Conservation (phyloP, 371 early-diverging fungal species). For the Mortierella sp. region DNA sequence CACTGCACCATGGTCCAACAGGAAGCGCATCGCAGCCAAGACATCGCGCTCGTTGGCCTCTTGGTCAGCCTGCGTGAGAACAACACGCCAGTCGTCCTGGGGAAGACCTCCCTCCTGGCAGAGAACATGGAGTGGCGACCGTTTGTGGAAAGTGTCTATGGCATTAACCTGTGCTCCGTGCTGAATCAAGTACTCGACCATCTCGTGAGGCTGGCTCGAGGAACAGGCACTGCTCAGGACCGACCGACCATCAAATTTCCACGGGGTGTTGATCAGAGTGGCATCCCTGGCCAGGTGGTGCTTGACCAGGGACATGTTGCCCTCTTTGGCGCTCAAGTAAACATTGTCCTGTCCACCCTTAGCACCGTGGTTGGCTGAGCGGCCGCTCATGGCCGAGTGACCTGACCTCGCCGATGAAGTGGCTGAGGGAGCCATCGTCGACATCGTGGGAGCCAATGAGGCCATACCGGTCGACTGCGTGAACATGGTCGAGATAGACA, state of each 20-base stretch:
- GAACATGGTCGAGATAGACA: constrained; percentile 37
- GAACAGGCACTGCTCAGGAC: constrained; percentile 54
- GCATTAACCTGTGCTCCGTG: constrained; percentile 40
- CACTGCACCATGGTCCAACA: constrained; percentile 39
- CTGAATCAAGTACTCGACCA: constrained; percentile 52
- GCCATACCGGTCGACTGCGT: constrained; percentile 50
- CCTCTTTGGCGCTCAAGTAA: constrained; percentile 55
- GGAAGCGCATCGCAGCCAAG: constrained; percentile 52
- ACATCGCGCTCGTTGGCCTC: constrained; percentile 55
- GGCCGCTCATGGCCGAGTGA: neutral
- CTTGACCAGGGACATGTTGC: constrained; percentile 37
- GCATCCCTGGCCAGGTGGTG: constrained; percentile 52
- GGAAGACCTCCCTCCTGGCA: constrained; percentile 48
- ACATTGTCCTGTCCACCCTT: constrained; percentile 48
- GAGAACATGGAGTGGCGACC: constrained; percentile 44
- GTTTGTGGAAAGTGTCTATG: constrained; percentile 40
- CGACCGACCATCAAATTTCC: constrained; percentile 56
- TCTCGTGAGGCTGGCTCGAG: constrained; percentile 43
- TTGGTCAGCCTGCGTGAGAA: constrained; percentile 25
- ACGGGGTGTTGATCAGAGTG: constrained; percentile 43
- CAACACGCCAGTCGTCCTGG: constrained; percentile 46
- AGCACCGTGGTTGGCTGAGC: constrained; percentile 1
- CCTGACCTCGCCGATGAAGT: constrained; percentile 38
- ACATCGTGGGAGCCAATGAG: constrained; percentile 46
- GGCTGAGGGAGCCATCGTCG: constrained; percentile 48